A percentile compares a stretch with the other conserved stretches of the same genome.
Conservation (phyloP, 2,329 filamentous ascomycete genomes). For the Cladosporium sp. region DNA sequence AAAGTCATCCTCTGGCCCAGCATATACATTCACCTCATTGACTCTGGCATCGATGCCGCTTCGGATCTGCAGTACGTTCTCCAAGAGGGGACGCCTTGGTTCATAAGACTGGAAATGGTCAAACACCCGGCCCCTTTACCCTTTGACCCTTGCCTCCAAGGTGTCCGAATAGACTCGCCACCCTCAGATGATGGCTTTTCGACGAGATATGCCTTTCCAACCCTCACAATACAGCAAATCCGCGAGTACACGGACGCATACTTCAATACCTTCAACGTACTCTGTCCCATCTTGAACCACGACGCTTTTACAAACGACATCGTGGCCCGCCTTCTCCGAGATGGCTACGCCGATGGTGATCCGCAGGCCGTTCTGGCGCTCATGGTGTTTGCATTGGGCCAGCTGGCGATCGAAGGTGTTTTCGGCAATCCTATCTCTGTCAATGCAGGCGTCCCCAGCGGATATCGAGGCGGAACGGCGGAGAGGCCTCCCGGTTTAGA, state of each 20-base stretch:
- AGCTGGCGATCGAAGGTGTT: conserved; percentile 52
- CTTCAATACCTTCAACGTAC: conserved; percentile 57
- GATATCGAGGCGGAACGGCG: conserved; percentile 49
- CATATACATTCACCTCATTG: conserved; percentile 35
- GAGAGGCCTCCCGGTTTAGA: conserved; percentile 53
- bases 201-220: conserved; percentile 29
- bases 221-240: conserved; percentile 48
- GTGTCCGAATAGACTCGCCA: conserved; percentile 15
- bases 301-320: conserved; percentile 49
- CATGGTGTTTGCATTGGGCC: conserved; percentile 56
- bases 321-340: conserved; percentile 43
- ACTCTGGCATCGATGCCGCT: conserved; percentile 30
- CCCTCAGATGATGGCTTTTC: conserved; percentile 15
- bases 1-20: conserved; percentile 49
- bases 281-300: conserved; percentile 57
- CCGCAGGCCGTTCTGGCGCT: conserved; percentile 50
- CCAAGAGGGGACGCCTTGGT: conserved; percentile 37
- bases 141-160: conserved; percentile 25
- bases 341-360: conserved; percentile 49
- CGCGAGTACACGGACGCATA: conserved; percentile 50
- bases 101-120: conserved; percentile 26
- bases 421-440: conserved; percentile 44
- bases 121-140: conserved; percentile 29
- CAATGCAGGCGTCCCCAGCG: conserved; percentile 46
- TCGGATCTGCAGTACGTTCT: conserved; percentile 33